phyloP scores from a whole-genome alignment of 441 rosid species.

The Euphorbia corollata region DNA sequence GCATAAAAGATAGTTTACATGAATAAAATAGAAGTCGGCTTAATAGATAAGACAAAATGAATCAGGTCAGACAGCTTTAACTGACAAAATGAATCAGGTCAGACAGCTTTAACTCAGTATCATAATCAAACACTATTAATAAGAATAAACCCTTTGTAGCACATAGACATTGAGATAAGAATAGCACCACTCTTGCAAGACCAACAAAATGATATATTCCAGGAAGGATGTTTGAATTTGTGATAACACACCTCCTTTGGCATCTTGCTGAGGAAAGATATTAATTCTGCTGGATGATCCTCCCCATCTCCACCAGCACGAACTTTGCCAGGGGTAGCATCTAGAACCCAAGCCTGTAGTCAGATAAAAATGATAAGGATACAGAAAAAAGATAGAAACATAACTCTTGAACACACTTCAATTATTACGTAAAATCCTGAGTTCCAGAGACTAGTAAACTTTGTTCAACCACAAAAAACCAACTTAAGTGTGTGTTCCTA shows the following conservation, averaged over 20 bases:
- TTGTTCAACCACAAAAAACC: too few relatives aligned
- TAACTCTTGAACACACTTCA: constrained; percentile 2
- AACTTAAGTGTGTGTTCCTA: not conserved
- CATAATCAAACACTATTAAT: not conserved
- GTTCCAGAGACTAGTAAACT: too few relatives aligned
- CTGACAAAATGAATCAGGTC: too few relatives aligned
- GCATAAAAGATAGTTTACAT: not conserved
- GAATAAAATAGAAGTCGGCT: too few relatives aligned
- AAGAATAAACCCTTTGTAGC: not conserved
- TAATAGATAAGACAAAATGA: not conserved
- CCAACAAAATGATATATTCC: not conserved
- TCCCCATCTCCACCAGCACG: constrained; percentile 80
- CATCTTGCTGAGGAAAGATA: constrained; percentile 57
- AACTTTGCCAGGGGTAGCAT: constrained; percentile 96
- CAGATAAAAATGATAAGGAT: not conserved
- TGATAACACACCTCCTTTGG: constrained; percentile 55
- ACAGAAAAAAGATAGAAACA: constrained; percentile 5
- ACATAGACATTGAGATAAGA: not conserved
- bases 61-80: too few relatives aligned
- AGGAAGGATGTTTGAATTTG: not conserved
- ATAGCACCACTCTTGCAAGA: constrained; percentile 1
- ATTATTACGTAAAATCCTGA: not conserved
- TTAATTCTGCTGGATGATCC: constrained; percentile 82
- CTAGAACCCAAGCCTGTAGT: constrained; percentile 82
- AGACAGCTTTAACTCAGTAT: too few relatives aligned